These are phyloP conservation scores for Serendipita sp. DNA, from an alignment of 768 basidiomycete genomes.

Conservation along the genomic window DNA sequence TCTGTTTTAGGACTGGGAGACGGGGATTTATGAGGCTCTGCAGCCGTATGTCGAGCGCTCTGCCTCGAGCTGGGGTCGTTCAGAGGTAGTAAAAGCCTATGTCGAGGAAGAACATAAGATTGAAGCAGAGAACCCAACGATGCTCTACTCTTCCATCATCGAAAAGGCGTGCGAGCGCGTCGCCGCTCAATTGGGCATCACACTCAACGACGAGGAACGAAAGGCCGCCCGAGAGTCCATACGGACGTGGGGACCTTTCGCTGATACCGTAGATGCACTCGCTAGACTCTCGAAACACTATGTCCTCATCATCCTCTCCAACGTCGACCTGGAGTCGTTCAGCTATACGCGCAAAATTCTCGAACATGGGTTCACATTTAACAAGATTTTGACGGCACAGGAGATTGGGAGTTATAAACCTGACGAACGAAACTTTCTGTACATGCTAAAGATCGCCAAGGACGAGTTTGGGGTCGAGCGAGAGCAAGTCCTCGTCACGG, in stretches of 20 bases:
- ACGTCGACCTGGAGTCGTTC: conserved; percentile 55
- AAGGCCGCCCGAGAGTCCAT: conserved; percentile 29
- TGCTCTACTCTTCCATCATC: conserved; percentile 48
- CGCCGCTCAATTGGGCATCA: conserved; percentile 20
- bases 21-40: conserved; percentile 41
- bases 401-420: conserved; percentile 65
- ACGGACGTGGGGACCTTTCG: conserved; percentile 46
- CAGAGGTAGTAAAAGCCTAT: conserved; percentile 39
- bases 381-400: conserved; percentile 53
- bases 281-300: conserved; percentile 42
- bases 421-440: conserved; percentile 35
- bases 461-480: conserved; percentile 20
- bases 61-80: conserved; percentile 32
- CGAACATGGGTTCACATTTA: conserved; percentile 40
- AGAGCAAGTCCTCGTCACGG: conserved; percentile 45
- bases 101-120: conserved; percentile 38
- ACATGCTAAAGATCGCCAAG: conserved; percentile 31
- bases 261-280: conserved; percentile 48
- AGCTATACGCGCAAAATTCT: conserved; percentile 41
- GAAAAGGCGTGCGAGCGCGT: conserved; percentile 24
- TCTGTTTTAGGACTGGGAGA: conserved; percentile 51
- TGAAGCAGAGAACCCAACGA: conserved; percentile 38
- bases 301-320: conserved; percentile 59
- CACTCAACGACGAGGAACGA: conserved; percentile 16
- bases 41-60: conserved; percentile 29